Evolutionary conservation across 371 early-diverging fungal species (phyloP).

Genomic region (Mucor circinelloides): DNA sequence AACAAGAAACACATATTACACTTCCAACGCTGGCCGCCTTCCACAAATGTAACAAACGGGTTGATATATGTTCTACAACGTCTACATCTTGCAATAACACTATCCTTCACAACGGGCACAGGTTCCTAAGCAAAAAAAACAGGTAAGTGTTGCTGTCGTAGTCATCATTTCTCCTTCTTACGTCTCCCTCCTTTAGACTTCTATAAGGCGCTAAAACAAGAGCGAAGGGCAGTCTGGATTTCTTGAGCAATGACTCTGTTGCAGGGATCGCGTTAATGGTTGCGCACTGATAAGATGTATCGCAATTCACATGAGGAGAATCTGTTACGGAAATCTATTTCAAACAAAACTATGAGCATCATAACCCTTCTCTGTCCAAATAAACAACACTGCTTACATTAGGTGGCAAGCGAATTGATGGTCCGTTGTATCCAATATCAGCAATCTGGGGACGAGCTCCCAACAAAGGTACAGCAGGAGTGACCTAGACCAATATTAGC

Average conservation of each 20-base stretch:
- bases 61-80: constrained; percentile 89
- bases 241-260: constrained; percentile 62
- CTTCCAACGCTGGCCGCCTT: constrained; percentile 79
- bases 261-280: constrained; percentile 79
- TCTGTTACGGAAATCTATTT: constrained; percentile 69
- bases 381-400: constrained; percentile 35
- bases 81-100: constrained; percentile 77
- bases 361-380: background rate
- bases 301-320: constrained; percentile 69
- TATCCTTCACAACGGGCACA: constrained; percentile 73
- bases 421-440: constrained; percentile 57
- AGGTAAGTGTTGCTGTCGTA: background rate
- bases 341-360: background rate
- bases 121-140: background rate
- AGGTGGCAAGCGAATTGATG: constrained; percentile 61
- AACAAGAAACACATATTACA: constrained; percentile 83
- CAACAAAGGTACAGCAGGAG: constrained; percentile 50
- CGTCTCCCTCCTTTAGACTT: constrained; percentile 44
- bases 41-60: constrained; percentile 81
- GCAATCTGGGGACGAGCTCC: constrained; percentile 61
- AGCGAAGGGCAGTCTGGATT: constrained; percentile 78
- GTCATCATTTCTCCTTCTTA: constrained; percentile 20
- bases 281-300: constrained; percentile 79
- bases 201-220: constrained; percentile 74
- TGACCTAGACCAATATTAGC: constrained; percentile 15